Percentiles rank a stretch among this genome's conserved stretches.
Evolutionary conservation across 2,329 filamentous ascomycete genomes (phyloP).

Genomic region (Fusarium sp.): DNA sequence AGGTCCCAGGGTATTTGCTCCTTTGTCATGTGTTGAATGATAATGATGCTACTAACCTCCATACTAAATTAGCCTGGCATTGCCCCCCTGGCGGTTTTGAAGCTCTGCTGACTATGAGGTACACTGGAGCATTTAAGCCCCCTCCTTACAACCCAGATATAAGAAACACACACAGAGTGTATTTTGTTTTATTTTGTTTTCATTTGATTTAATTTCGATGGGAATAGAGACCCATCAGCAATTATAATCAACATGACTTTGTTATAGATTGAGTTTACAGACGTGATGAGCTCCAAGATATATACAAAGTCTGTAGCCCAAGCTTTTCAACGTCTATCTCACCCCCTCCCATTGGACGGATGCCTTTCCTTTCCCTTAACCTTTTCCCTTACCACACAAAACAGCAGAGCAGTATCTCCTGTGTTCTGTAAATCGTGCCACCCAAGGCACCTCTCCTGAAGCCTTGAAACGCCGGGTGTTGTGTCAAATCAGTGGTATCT

Average conservation of each 20-base stretch:
- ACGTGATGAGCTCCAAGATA: neutral
- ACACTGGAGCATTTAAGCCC: too few species aligned
- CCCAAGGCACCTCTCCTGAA: neutral
- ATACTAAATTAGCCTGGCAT: neutral
- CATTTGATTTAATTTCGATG: neutral
- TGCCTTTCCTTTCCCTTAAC: neutral
- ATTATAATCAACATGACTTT: neutral
- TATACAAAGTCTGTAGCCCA: neutral
- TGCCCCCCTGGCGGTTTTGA: neutral
- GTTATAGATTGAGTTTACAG: neutral
- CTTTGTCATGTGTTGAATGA: neutral
- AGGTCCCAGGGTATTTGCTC: neutral
- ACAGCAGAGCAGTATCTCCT: neutral
- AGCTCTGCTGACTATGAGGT: neutral
- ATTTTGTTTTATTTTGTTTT: neutral
- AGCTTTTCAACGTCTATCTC: neutral
- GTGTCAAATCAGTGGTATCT: conserved; percentile 35
- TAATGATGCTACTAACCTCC: neutral
- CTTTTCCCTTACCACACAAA: neutral
- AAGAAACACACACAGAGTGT: neutral
- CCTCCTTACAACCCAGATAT: neutral
- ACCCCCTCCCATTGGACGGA: neutral
- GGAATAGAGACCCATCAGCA: neutral
- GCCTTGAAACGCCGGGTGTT: conserved; percentile 27
- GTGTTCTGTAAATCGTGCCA: neutral